Evolutionary conservation across 257 asterid species (phyloP).

Genomic region (Przewalskia tangutica): DNA sequence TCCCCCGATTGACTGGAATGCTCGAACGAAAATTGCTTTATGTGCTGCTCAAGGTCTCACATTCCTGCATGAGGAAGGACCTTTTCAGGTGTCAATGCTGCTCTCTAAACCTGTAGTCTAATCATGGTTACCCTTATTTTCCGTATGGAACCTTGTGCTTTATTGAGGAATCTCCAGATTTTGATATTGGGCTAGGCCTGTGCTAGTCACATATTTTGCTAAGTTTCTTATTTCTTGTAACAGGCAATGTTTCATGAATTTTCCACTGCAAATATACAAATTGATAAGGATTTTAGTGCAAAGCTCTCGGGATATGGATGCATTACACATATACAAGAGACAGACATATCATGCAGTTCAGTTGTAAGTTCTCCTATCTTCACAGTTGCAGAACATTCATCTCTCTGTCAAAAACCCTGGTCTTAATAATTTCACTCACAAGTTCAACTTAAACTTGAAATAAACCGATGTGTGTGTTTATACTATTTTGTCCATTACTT

Average conservation of each 20-base stretch:
- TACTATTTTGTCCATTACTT: background rate
- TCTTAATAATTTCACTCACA: background rate
- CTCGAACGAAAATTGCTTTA: slow-evolving; percentile 77
- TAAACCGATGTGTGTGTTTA: background rate
- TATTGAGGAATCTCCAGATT: background rate
- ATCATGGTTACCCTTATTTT: background rate
- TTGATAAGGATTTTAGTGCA: slow-evolving; percentile 89
- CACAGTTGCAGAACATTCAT: background rate
- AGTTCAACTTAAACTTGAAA: background rate
- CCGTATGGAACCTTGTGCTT: background rate
- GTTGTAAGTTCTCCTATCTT: slow-evolving; percentile 28
- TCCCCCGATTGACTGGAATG: slow-evolving; percentile 93
- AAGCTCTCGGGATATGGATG: slow-evolving; percentile 98
- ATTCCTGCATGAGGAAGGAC: slow-evolving; percentile 93
- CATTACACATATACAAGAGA: slow-evolving; percentile 66
- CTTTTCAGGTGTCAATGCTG: slow-evolving; percentile 64
- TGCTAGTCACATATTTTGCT: background rate
- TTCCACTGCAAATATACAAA: slow-evolving; percentile 79
- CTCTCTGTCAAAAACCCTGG: background rate
- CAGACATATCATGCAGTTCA: slow-evolving; percentile 58
- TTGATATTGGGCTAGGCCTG: background rate
- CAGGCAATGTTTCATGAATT: slow-evolving; percentile 98
- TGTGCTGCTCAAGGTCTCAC: slow-evolving; percentile 97
- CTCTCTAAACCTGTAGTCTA: background rate
- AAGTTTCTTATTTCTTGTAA: slow-evolving; percentile 9